Conservation (phyloP, 495 filamentous ascomycete genomes). For the Aspergillus nidulans region DNA sequence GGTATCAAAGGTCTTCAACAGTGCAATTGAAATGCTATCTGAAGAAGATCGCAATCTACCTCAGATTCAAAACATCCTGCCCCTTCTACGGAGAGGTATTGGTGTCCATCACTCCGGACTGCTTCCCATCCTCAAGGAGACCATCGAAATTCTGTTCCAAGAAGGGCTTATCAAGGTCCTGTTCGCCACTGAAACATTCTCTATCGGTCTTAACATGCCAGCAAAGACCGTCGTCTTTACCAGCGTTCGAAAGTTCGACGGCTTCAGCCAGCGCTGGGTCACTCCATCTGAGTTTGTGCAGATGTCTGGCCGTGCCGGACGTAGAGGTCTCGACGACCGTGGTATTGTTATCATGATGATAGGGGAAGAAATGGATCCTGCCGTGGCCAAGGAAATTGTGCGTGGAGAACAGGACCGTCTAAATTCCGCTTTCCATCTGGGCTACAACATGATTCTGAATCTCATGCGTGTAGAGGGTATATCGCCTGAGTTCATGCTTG, state of each 20-base stretch:
- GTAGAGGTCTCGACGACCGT: slow-evolving; percentile 93
- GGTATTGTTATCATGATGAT: slow-evolving; percentile 99
- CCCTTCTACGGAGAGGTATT: slow-evolving; percentile 84
- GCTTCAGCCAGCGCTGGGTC: slow-evolving; percentile 73
- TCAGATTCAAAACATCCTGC: slow-evolving; percentile 88
- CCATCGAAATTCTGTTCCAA: slow-evolving; percentile 98
- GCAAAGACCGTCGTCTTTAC: slow-evolving; percentile 99
- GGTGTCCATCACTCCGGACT: slow-evolving; percentile 96
- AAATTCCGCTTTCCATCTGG: slow-evolving; percentile 95
- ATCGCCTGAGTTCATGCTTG: slow-evolving; percentile 94
- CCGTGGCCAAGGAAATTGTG: slow-evolving; percentile 86
- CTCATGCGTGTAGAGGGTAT: slow-evolving; percentile 93
- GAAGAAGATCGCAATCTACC: slow-evolving; percentile 83
- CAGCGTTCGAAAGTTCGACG: slow-evolving; percentile 91
- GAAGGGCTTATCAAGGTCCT: slow-evolving; percentile 96
- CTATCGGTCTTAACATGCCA: slow-evolving; percentile 98
- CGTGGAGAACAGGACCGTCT: slow-evolving; percentile 93
- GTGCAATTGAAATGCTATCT: slow-evolving; percentile 82
- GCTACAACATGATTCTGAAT: slow-evolving; percentile 99
- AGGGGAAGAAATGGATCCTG: slow-evolving; percentile 93
- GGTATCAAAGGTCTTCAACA: slow-evolving; percentile 90
- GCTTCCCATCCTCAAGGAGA: slow-evolving; percentile 94
- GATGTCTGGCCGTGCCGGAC: slow-evolving; percentile 95
- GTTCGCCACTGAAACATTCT: slow-evolving; percentile 98
- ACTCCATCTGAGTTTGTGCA: slow-evolving; percentile 97